Evolutionary conservation across 2,329 filamentous ascomycete genomes (phyloP).

Genomic region (Nemania serpens): DNA sequence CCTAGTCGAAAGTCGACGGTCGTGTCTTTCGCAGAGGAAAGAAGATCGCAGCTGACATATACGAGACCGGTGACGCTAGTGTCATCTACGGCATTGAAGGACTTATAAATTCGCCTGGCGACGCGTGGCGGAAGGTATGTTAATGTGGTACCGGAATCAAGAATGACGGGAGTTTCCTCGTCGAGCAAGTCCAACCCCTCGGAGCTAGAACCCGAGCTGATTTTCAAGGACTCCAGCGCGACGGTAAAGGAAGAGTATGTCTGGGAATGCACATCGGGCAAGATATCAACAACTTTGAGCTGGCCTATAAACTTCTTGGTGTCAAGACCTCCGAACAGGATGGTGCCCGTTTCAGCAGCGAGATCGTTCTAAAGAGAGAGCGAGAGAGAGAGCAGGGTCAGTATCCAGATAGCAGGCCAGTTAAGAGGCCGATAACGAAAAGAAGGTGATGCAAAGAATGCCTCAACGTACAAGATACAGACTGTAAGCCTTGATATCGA

Average conservation of each 20-base stretch:
- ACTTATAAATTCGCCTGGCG: constrained; percentile 45
- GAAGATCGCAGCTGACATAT: constrained; percentile 48
- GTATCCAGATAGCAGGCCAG: constrained; percentile 9
- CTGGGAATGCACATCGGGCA: constrained; percentile 49
- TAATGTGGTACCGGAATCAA: constrained; percentile 71
- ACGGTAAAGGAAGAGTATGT: constrained; percentile 49
- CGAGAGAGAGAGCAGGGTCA: constrained; percentile 27
- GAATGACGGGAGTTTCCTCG: constrained; percentile 52
- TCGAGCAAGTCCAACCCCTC: constrained; percentile 38
- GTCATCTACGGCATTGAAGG: constrained; percentile 48
- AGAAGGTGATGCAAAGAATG: background rate
- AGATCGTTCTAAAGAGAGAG: constrained; percentile 48
- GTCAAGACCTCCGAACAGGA: constrained; percentile 73
- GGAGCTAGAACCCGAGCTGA: constrained; percentile 43
- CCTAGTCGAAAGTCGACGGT: constrained; percentile 50
- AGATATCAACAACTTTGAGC: constrained; percentile 60
- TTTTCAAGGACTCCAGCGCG: constrained; percentile 42
- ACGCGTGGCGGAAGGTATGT: constrained; percentile 64
- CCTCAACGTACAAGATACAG: constrained; percentile 59
- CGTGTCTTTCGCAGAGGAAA: constrained; percentile 38
- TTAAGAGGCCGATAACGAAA: background rate
- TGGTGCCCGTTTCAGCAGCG: constrained; percentile 62
- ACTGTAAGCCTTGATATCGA: constrained; percentile 69
- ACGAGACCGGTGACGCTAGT: constrained; percentile 42
- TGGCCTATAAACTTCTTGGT: constrained; percentile 66